phyloP scores from a whole-genome alignment of 106 monocot species.

The Narthecium ossifragum region DNA sequence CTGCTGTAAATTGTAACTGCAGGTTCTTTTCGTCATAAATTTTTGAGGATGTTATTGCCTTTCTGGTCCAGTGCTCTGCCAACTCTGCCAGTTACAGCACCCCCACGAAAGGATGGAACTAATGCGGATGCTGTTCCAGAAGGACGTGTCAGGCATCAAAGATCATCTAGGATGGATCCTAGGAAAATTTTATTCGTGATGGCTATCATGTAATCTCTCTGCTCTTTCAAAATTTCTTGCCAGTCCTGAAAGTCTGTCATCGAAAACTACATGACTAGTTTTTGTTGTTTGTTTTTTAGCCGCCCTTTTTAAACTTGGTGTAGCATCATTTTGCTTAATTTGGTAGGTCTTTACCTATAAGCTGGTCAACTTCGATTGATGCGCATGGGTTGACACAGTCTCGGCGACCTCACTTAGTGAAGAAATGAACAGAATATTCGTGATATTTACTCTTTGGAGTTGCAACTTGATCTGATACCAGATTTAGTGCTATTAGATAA shows the following conservation, averaged over 20 bases:
- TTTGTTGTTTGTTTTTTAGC: neutral
- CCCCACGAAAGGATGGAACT: constrained; percentile 61
- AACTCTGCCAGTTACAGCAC: constrained; percentile 86
- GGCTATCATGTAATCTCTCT: constrained; percentile 62
- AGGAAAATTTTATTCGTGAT: constrained; percentile 78
- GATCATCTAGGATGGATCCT: constrained; percentile 81
- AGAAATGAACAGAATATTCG: too few species aligned
- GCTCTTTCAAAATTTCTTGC: neutral
- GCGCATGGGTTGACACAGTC: too few species aligned
- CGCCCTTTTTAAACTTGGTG: neutral
- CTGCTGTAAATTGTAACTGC: too few species aligned
- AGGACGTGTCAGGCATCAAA: constrained; percentile 65
- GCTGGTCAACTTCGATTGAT: too few species aligned
- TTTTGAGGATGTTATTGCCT: constrained; percentile 82
- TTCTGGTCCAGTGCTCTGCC: constrained; percentile 97
- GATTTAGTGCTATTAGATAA: too few species aligned
- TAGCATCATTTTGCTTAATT: neutral
- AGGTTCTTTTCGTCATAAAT: constrained; percentile 74
- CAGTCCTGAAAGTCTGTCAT: neutral
- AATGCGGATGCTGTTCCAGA: constrained; percentile 56
- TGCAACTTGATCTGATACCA: too few species aligned
- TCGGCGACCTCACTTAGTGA: too few species aligned
- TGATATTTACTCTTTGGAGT: too few species aligned
- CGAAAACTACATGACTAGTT: neutral
- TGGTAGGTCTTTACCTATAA: too few species aligned